These are phyloP conservation scores for Crassisporium funariophilum DNA, from an alignment of 768 basidiomycete species.

Conservation along the genomic window DNA sequence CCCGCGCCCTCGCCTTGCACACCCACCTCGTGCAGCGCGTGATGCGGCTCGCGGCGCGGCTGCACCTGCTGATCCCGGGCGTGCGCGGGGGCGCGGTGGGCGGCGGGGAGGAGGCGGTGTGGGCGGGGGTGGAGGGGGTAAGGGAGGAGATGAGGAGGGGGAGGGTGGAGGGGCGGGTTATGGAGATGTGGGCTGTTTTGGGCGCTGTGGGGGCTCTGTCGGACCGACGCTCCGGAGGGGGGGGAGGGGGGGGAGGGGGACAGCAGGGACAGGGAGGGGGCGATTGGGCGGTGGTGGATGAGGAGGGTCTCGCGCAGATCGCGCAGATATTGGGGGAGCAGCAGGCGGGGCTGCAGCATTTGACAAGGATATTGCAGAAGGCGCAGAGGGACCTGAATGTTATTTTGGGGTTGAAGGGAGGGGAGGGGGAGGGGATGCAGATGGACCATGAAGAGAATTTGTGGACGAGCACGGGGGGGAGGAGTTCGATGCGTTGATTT, in stretches of 20 bases:
- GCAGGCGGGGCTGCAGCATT: slow-evolving; percentile 77
- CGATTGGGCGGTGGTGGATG: slow-evolving; percentile 89
- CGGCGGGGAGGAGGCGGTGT: slow-evolving; percentile 78
- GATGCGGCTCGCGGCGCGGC: too few relatives aligned
- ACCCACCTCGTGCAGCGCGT: too few relatives aligned
- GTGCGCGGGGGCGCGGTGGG: slow-evolving; percentile 47
- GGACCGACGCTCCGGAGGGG: slow-evolving; percentile 52
- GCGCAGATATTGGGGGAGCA: slow-evolving; percentile 78
- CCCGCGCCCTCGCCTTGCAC: too few relatives aligned
- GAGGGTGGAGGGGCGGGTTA: slow-evolving; percentile 69
- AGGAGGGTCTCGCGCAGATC: slow-evolving; percentile 78
- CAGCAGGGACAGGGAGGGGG: slow-evolving; percentile 23
- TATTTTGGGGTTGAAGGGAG: slow-evolving; percentile 54
- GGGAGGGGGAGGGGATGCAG: too few relatives aligned
- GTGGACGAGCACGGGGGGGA: too few relatives aligned
- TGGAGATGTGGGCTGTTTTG: slow-evolving; percentile 85
- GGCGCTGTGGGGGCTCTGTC: slow-evolving; percentile 69
- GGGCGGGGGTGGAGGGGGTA: slow-evolving; percentile 70
- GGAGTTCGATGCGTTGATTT: too few relatives aligned
- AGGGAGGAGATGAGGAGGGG: slow-evolving; percentile 70
- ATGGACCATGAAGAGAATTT: too few relatives aligned
- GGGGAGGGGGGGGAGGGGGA: slow-evolving; percentile 31
- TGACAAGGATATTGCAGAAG: slow-evolving; percentile 72
- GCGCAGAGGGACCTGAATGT: slow-evolving; percentile 66
- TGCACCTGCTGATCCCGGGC: too few relatives aligned